These are phyloP conservation scores for Boletus fagicola DNA, from an alignment of 768 basidiomycete genomes.

Conservation along the genomic window DNA sequence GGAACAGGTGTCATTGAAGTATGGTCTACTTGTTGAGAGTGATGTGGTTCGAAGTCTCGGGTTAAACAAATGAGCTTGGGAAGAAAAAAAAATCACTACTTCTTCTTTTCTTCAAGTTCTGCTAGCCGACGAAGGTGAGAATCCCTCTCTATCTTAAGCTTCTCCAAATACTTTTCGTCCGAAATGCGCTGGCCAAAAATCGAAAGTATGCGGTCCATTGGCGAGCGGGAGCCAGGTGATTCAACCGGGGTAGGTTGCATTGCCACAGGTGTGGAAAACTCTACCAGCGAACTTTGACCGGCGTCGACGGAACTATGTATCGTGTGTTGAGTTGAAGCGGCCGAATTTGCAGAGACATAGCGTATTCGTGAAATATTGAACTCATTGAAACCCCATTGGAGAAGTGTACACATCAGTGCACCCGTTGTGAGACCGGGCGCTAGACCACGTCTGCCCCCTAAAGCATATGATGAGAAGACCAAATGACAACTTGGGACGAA, in stretches of 20 bases:
- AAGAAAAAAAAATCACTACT: slow-evolving; percentile 6
- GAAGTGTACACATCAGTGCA: slow-evolving; percentile 51
- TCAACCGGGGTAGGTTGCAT: slow-evolving; percentile 17
- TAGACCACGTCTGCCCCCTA: slow-evolving; percentile 62
- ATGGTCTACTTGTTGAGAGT: slow-evolving; percentile 38
- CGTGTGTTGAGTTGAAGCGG: not conserved
- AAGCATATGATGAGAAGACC: slow-evolving; percentile 6
- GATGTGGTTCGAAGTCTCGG: not conserved
- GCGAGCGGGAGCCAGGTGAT: slow-evolving; percentile 7
- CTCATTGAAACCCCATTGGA: slow-evolving; percentile 75
- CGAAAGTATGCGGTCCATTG: slow-evolving; percentile 39
- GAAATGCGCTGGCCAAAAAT: slow-evolving; percentile 45
- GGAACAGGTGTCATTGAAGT: slow-evolving; percentile 65
- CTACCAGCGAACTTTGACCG: not conserved
- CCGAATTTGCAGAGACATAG: slow-evolving; percentile 42
- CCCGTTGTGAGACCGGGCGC: slow-evolving; percentile 61
- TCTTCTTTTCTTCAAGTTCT: slow-evolving; percentile 47
- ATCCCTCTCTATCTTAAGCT: slow-evolving; percentile 56
- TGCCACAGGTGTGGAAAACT: slow-evolving; percentile 2
- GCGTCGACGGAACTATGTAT: not conserved
- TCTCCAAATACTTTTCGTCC: slow-evolving; percentile 69
- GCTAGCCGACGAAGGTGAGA: slow-evolving; percentile 54
- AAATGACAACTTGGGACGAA: not conserved
- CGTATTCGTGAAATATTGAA: slow-evolving; percentile 57
- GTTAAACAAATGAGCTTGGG: not conserved